Evolutionary conservation across 345 rosid genomes (phyloP).

Genomic region (Acer campestre): DNA sequence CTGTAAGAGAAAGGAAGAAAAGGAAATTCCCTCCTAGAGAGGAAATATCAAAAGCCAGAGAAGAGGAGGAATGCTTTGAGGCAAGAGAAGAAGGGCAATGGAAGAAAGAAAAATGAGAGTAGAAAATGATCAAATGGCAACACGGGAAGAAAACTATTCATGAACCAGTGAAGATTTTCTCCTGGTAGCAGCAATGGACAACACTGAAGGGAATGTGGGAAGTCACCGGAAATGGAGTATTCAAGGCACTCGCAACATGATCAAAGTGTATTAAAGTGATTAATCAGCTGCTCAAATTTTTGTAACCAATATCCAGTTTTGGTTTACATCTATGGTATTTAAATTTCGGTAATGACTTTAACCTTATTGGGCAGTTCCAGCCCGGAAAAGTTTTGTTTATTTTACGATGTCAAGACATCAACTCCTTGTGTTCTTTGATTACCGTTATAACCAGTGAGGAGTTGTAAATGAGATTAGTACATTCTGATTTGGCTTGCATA

Average conservation of each 20-base stretch:
- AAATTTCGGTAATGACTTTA: neutral
- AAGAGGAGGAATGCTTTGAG: conserved; percentile 66
- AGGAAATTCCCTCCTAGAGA: conserved; percentile 50
- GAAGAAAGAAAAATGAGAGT: conserved; percentile 14
- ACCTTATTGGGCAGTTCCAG: neutral
- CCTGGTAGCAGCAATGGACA: neutral
- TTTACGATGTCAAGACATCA: neutral
- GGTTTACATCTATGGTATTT: neutral
- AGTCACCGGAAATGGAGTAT: neutral
- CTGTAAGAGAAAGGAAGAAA: conserved; percentile 47
- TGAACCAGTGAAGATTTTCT: neutral
- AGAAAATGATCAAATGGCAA: conserved; percentile 10
- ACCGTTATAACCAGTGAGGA: too few species aligned
- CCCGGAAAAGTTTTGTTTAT: neutral
- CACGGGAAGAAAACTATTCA: neutral
- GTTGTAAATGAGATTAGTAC: too few species aligned
- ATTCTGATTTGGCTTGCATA: too few species aligned
- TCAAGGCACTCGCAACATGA: neutral
- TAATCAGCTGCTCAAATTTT: conserved; percentile 1
- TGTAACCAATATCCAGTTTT: neutral
- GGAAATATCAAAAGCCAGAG: conserved; percentile 65
- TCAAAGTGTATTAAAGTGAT: neutral
- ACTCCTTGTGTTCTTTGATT: neutral
- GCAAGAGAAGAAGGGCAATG: conserved; percentile 23
- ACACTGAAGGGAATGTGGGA: neutral